Evolutionary conservation across 1,284 basidiomycete genomes (phyloP).

Genomic region (Microbotryomycetes sp.): DNA sequence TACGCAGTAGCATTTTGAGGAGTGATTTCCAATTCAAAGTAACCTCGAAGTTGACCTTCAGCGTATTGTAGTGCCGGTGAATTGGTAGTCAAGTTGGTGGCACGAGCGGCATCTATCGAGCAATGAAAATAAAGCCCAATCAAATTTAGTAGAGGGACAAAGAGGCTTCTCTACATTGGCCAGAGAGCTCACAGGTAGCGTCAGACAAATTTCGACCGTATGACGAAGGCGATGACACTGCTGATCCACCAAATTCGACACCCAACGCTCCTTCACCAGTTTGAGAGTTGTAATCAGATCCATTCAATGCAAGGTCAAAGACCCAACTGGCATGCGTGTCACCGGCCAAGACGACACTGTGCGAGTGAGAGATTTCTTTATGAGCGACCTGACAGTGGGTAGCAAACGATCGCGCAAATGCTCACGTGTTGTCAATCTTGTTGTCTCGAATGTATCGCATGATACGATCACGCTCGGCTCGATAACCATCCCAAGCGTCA

Average conservation of each 20-base stretch:
- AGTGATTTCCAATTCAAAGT: conserved; percentile 48
- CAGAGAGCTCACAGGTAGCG: conserved; percentile 31
- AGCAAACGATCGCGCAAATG: neutral
- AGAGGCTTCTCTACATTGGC: neutral
- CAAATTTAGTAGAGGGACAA: neutral
- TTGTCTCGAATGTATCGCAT: conserved; percentile 53
- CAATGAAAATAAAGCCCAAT: too few species aligned
- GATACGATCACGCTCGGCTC: conserved; percentile 54
- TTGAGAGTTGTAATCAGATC: conserved; percentile 50
- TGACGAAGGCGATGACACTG: conserved; percentile 53
- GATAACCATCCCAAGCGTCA: conserved; percentile 62
- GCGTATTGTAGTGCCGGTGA: conserved; percentile 59
- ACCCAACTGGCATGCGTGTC: conserved; percentile 63
- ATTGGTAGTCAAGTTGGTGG: conserved; percentile 45
- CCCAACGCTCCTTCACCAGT: conserved; percentile 55
- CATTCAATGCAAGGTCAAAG: conserved; percentile 44
- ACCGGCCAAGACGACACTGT: conserved; percentile 54
- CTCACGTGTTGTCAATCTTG: conserved; percentile 50
- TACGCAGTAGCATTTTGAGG: conserved; percentile 51
- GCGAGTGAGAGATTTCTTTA: neutral
- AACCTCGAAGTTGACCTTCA: conserved; percentile 58
- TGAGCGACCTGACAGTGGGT: neutral
- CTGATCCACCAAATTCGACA: conserved; percentile 62
- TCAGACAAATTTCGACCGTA: conserved; percentile 50
- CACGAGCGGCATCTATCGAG: conserved; percentile 46